Conservation (phyloP, 2,329 filamentous ascomycete genomes). For the Xylaria hypoxylon region DNA sequence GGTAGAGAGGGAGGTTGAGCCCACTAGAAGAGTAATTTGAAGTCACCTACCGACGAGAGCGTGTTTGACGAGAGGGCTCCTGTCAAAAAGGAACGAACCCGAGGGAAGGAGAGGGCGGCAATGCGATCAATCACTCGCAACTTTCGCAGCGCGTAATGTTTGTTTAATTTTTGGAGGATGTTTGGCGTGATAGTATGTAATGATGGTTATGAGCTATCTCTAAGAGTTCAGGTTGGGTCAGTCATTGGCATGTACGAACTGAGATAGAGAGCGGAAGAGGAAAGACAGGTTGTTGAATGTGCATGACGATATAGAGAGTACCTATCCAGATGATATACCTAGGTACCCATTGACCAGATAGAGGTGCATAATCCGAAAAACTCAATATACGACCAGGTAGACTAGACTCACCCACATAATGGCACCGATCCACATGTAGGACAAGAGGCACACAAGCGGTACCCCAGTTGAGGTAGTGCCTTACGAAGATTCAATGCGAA, state of each 20-base stretch:
- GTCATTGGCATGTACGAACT: not conserved
- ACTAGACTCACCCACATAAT: conserved; percentile 21
- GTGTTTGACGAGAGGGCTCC: conserved; percentile 9
- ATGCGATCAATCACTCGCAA: not conserved
- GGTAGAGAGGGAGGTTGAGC: not conserved
- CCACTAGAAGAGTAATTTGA: conserved; percentile 8
- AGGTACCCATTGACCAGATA: not conserved
- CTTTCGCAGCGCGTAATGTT: not conserved
- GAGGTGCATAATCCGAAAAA: conserved; percentile 14
- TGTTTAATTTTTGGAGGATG: not conserved
- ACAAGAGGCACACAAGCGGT: too few relatives aligned
- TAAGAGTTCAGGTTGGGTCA: not conserved
- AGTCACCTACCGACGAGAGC: conserved; percentile 12
- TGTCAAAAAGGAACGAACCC: not conserved
- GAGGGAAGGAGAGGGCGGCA: not conserved
- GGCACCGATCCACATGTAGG: too few relatives aligned
- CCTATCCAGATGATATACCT: too few relatives aligned
- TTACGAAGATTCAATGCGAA: too few relatives aligned
- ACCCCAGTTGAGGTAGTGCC: too few relatives aligned
- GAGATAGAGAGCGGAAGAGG: not conserved
- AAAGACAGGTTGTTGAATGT: not conserved
- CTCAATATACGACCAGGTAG: conserved; percentile 2
- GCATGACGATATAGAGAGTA: conserved; percentile 24
- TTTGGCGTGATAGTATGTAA: not conserved
- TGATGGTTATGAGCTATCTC: not conserved